phyloP scores from a whole-genome alignment of 768 basidiomycete genomes.

The Hericium alpestre region DNA sequence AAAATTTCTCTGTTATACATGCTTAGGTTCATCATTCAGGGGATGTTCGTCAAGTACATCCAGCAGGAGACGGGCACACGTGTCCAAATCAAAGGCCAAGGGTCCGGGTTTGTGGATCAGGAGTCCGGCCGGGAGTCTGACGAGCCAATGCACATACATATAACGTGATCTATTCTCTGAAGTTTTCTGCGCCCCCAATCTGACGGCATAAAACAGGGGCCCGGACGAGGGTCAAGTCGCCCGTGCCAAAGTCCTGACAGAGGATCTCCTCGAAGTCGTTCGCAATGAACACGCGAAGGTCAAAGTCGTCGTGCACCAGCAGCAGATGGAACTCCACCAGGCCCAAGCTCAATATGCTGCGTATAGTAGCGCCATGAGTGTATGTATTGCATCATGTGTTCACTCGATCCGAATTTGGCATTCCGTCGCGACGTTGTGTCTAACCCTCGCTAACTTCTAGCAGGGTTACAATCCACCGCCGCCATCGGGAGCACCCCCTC shows the following conservation, averaged over 20 bases:
- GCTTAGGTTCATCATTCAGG: conserved; percentile 31
- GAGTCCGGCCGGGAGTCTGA: conserved; percentile 83
- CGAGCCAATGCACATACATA: conserved; percentile 86
- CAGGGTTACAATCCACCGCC: conserved; percentile 31
- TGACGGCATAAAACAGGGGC: conserved; percentile 32
- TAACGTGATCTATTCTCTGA: conserved; percentile 53
- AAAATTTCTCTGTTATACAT: too few relatives aligned
- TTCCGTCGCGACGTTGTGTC: not conserved
- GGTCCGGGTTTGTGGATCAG: conserved; percentile 89
- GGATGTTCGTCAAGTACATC: conserved; percentile 96
- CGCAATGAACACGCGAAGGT: conserved; percentile 81
- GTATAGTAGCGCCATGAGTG: conserved; percentile 37
- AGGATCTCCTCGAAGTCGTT: conserved; percentile 86
- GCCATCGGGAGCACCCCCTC: conserved; percentile 34
- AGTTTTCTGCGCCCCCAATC: conserved; percentile 12
- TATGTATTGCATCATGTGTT: conserved; percentile 13
- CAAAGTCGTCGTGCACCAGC: conserved; percentile 47
- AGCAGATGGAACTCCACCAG: conserved; percentile 82
- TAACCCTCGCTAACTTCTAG: not conserved
- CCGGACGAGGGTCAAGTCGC: conserved; percentile 84
- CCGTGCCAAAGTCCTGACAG: conserved; percentile 77
- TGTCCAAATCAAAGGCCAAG: conserved; percentile 93
- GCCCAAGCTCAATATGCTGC: conserved; percentile 74
- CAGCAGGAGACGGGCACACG: conserved; percentile 92
- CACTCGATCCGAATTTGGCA: conserved; percentile 1